phyloP scores from a whole-genome alignment of 495 filamentous ascomycete species.

The Diplogelasinospora grovesii region DNA sequence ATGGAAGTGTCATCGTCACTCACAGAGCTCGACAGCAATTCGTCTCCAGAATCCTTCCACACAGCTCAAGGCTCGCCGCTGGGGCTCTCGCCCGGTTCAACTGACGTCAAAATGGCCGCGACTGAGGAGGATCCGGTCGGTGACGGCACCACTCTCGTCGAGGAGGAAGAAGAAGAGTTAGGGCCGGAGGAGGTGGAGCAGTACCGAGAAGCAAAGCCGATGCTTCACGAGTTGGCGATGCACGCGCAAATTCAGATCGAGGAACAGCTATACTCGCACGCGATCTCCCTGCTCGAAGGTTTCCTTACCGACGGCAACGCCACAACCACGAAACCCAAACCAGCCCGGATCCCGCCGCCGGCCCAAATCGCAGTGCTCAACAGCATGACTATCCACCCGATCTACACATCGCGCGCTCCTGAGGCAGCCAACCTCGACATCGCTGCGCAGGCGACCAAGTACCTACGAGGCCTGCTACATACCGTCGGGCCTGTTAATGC shows the following conservation, averaged over 20 bases:
- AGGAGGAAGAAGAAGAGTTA: too few species aligned
- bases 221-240: slow-evolving; percentile 57
- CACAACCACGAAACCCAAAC: slow-evolving; percentile 25
- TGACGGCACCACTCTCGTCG: slow-evolving; percentile 8
- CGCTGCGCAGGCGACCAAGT: slow-evolving; percentile 32
- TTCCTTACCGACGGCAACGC: slow-evolving; percentile 53
- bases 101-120: slow-evolving; percentile 13
- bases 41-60: slow-evolving; percentile 16
- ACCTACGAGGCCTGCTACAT: slow-evolving; percentile 33
- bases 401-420: slow-evolving; percentile 46
- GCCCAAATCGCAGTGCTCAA: slow-evolving; percentile 60
- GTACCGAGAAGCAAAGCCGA: slow-evolving; percentile 47
- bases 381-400: slow-evolving; percentile 65
- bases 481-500: slow-evolving; percentile 38
- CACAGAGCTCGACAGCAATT: slow-evolving; percentile 12
- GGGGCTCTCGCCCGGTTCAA: slow-evolving; percentile 11
- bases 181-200: too few species aligned
- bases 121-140: too few species aligned
- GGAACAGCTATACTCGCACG: slow-evolving; percentile 63
- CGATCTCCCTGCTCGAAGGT: slow-evolving; percentile 59
- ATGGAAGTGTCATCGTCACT: slow-evolving; percentile 19
- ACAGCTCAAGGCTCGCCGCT: slow-evolving; percentile 14
- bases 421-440: slow-evolving; percentile 29
- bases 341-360: slow-evolving; percentile 40
- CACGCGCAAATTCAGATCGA: slow-evolving; percentile 69